Percentiles rank a stretch among this genome's conserved stretches.
These are phyloP conservation scores for Aspergillus ochraceoroseus DNA, from an alignment of 2,329 filamentous ascomycete genomes.

Conservation along the genomic window DNA sequence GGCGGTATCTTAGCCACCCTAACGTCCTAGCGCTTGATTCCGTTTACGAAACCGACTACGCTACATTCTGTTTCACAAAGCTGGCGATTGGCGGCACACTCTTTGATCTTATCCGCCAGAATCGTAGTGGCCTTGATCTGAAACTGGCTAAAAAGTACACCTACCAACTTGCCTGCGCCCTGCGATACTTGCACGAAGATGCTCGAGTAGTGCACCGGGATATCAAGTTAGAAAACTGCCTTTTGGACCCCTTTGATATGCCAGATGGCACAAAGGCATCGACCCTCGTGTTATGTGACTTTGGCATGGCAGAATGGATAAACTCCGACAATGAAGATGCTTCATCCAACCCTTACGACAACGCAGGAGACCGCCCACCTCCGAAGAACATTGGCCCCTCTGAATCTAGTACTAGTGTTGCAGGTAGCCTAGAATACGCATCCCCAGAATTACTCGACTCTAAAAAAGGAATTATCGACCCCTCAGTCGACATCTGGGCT, in stretches of 20 bases:
- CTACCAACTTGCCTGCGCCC: constrained; percentile 59
- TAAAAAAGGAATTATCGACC: constrained; percentile 39
- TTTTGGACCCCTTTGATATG: constrained; percentile 53
- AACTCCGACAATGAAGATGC: constrained; percentile 51
- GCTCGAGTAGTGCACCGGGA: constrained; percentile 62
- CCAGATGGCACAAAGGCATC: constrained; percentile 49
- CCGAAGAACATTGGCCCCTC: constrained; percentile 51
- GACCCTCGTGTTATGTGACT: constrained; percentile 60
- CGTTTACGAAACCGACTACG: constrained; percentile 62
- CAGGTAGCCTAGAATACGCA: constrained; percentile 56
- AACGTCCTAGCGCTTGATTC: constrained; percentile 59
- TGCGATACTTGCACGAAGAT: constrained; percentile 64
- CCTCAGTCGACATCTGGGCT: constrained; percentile 63
- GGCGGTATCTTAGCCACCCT: constrained; percentile 60
- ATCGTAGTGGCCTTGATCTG: constrained; percentile 50
- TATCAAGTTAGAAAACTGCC: constrained; percentile 65
- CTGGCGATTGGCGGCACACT: constrained; percentile 60
- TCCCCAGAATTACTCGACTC: constrained; percentile 46
- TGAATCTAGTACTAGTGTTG: constrained; percentile 54
- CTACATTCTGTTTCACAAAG: constrained; percentile 65
- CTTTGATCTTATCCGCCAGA: constrained; percentile 57
- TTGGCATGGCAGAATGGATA: constrained; percentile 65
- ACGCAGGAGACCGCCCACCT: constrained; percentile 46
- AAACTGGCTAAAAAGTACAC: constrained; percentile 56
- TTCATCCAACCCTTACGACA: constrained; percentile 48